Base-by-base conservation (phyloP, 2,329 filamentous ascomycete genomes). In the Phialophora tarda region DNA sequence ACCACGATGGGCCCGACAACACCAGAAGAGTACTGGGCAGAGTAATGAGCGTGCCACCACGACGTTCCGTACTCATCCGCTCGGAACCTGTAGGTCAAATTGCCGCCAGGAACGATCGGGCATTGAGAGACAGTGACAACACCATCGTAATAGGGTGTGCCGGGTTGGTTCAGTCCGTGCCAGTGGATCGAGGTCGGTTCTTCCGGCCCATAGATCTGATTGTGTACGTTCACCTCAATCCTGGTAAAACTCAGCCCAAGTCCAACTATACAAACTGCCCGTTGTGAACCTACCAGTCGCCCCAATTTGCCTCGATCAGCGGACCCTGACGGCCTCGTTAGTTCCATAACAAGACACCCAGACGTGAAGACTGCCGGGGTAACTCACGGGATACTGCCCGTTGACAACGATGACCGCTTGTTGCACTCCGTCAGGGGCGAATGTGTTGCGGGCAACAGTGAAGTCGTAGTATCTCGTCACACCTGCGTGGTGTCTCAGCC, bases 121-220 rank as follows among this genome's bases (percentile, higher is more conserved):
- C 70, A 69, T 47, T 73, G 71, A 1, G 69, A 48, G 3, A 72
- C 58, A 28, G 59, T 69, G 12, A 66, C 63, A 6, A 72, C 69
- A n/a, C 72, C 72, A 55, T 73, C 72, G 17, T 61, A 68, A 56
- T 69, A 73, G 5, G 64, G 67, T 21, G 70, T 72, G 11, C 70
- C 69, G 14, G 63, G 60, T 55, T 73, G 69, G 24, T 67, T 65
- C 30, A 71, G 26, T 3, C 69, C 69, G 41, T 71, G 69, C 38
- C 77, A 82, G 62, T 82, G 80, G 5, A 82, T 71, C 2, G 77
- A 72, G 8, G 78, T 80, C 1, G 75, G 74, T 38, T 77, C 74
- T 44, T 72, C 70, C 4, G 69, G 69, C n/a, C 71, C 74, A 7
- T 71, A 72, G 10, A 77, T 73, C 24, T 75, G 67, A 68, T 81